Evolutionary conservation across 768 basidiomycete genomes (phyloP), one percentile per base, ranked within the genome.

Genomic region (Suillus sp.): DNA sequence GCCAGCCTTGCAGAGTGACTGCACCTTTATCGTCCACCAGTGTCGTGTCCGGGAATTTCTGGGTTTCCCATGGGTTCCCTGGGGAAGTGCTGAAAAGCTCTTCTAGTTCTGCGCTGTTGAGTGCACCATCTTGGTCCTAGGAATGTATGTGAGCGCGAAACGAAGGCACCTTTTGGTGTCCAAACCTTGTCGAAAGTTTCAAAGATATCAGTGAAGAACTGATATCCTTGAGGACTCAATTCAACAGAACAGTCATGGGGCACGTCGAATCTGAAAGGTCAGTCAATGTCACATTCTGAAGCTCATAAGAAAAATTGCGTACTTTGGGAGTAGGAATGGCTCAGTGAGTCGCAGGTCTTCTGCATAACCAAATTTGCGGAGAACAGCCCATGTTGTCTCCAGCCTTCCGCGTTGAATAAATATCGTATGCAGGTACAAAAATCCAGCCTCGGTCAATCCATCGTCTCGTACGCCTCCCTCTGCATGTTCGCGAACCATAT

Each of bases 301-400:
- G 62, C 13, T 53, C 55, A 35, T 48, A 20, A 50, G n/a, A 22
- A 27, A 62, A 51, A 59, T 32, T 50, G 77, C 91, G 70, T 69
- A 96, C 96, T 91, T 95, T 25, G 96, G 96, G 62, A 84, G 82
- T 64, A 99, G 79, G 77, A 96, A 97, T 8, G 85, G 82, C 73
- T 98, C 96, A 30, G 90, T 90, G 65, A 99, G 78, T 68, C 89
- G 87, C 66, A 99, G 76, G 71, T 98, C 96, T 74, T 98, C 96
- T 16, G 90, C 96, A 71, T 99, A 99, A 4, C 96, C 96, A 74
- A 97, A 98, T 72, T 88, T 93, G 65, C 96, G 82, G 67, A 99
- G 82, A 7, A 96, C 95, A 9, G 94, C 96, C 96, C 96, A 99
- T 1, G 96, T 99, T 32, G 96, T 99, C 75, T 99, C 96, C 65